Percentiles rank a stretch among this genome's conserved stretches.
Conservation (phyloP, 2,329 filamentous ascomycete genomes). For the Trichophyton simii region DNA sequence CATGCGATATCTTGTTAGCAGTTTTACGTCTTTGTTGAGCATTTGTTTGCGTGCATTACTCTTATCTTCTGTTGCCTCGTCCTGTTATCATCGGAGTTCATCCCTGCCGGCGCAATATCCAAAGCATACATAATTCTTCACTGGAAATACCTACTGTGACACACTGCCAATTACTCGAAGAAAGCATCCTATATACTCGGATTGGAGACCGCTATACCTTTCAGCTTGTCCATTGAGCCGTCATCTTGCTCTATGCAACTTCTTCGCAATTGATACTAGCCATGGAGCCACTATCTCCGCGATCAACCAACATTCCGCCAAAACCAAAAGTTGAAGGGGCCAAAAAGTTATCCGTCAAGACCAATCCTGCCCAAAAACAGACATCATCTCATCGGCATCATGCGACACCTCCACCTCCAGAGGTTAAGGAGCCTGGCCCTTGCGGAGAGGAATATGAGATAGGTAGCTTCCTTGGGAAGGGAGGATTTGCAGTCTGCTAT, state of each 20-base stretch:
- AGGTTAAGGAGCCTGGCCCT: conserved; percentile 34
- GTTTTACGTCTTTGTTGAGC: neutral
- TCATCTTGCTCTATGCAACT: neutral
- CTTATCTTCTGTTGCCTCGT: neutral
- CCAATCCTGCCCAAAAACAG: conserved; percentile 21
- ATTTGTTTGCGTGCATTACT: neutral
- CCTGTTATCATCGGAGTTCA: neutral
- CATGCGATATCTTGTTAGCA: neutral
- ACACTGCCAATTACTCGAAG: neutral
- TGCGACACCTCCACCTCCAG: conserved; percentile 33
- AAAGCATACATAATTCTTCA: neutral
- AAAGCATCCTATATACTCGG: neutral
- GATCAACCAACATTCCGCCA: conserved; percentile 36
- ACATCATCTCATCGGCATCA: conserved; percentile 30
- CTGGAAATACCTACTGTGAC: neutral
- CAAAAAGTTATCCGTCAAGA: conserved; percentile 22
- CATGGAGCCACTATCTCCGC: conserved; percentile 35
- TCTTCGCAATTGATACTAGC: neutral
- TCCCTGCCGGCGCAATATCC: neutral
- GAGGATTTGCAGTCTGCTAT: conserved; percentile 41
- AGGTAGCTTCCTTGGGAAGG: conserved; percentile 37
- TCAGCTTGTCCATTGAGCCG: neutral
- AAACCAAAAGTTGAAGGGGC: conserved; percentile 29
- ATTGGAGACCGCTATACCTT: neutral
- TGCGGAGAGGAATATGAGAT: conserved; percentile 35